Evolutionary conservation across 257 asterid genomes (phyloP), one percentile per base, ranked within the genome.

Genomic region (Salvia miltiorrhiza): DNA sequence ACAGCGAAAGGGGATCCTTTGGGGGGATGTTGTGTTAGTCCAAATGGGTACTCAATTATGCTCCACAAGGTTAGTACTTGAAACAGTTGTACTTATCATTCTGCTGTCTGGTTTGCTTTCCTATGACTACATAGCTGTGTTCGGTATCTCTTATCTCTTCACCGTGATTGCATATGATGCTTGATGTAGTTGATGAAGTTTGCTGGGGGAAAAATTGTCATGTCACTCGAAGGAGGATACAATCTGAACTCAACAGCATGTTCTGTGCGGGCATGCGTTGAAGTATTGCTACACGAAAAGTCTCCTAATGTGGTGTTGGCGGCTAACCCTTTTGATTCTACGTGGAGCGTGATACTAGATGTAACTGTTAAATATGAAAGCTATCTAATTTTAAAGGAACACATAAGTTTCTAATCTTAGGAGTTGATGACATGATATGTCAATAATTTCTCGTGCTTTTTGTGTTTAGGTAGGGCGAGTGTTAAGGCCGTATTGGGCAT

Each of bases 141-240:
- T n/a, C n/a, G n/a, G n/a, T n/a, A n/a, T n/a, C n/a, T n/a, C n/a
- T n/a, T n/a, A 39, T 59, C 17, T 19, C 14, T n/a, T n/a, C 6
- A 35, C 6, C 40, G 14, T 9, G 33, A 40, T 41, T 26, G 64
- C 73, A 53, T 73, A 72, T n/a, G n/a, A n/a, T n/a, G n/a, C n/a
- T n/a, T 64, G 74, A 45, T 71, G 60, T 66, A 91, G 97, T 84
- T 94, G 87, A 75, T 82, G 88, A 84, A 86, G 83, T 89, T 89
- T 81, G 96, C 97, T 16, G 78, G 79, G 35, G 97, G 99, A 54
- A 94, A 87, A 83, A 86, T 94, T 77, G 92, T 94, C 54, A 80
- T 94, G 99, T 97, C 91, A 68, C 97, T 94, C 52, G 97, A 94
- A 86, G 99, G 99, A 61, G 97, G 99, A 71, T 94, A 94, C 76